Conservation (phyloP, 2,329 filamentous ascomycete genomes). For the Pseudocercospora macadamiae region DNA sequence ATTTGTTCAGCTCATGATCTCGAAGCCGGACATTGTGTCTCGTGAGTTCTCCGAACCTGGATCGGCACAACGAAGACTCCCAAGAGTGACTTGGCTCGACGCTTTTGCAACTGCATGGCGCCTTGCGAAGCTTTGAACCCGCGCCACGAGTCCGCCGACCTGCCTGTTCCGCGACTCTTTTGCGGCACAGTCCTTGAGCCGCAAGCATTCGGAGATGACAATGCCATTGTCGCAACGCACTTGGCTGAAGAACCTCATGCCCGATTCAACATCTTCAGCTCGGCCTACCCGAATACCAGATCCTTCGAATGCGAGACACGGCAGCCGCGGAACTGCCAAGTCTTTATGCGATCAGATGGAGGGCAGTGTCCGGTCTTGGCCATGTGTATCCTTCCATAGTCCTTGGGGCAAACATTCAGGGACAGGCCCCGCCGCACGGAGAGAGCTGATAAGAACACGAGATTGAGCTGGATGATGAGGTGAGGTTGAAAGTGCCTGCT, state of each 20-base stretch:
- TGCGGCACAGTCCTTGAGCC: neutral
- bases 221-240: too few relatives aligned
- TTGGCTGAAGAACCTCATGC: neutral
- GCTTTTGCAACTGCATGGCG: neutral
- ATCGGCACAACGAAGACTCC: too few relatives aligned
- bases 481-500: neutral
- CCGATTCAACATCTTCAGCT: neutral
- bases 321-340: neutral
- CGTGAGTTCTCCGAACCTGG: too few relatives aligned
- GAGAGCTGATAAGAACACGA: slow-evolving; percentile 4
- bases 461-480: neutral
- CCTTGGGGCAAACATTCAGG: too few relatives aligned
- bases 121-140: neutral
- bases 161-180: neutral
- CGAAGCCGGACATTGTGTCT: too few relatives aligned
- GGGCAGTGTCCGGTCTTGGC: slow-evolving; percentile 2
- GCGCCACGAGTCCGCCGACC: slow-evolving; percentile 2
- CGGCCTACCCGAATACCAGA: neutral
- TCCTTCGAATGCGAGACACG: slow-evolving; percentile 3
- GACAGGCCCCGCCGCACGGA: too few relatives aligned
- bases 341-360: slow-evolving; percentile 2
- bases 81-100: neutral
- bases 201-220: too few relatives aligned
- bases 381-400: neutral
- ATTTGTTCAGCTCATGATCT: too few relatives aligned